These are phyloP conservation scores for Aspergillus sclerotialis DNA, from an alignment of 2,329 filamentous ascomycete species.

Conservation along the genomic window DNA sequence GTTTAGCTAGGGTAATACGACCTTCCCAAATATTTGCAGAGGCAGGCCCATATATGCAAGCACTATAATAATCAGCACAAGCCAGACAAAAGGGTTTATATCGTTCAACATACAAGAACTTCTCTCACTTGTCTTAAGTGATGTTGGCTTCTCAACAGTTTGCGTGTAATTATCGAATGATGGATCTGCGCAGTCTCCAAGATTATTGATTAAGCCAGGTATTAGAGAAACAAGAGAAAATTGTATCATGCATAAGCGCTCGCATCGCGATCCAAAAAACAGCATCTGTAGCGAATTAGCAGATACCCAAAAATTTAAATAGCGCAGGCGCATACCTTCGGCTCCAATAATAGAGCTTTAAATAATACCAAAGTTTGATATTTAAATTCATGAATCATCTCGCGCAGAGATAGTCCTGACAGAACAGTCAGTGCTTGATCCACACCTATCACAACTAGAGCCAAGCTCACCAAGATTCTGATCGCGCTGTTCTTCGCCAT, in stretches of 20 bases:
- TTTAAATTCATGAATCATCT: constrained; percentile 89
- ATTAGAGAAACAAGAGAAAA: constrained; percentile 94
- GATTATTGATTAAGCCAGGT: constrained; percentile 78
- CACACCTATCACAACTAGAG: constrained; percentile 1
- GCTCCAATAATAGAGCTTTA: constrained; percentile 88
- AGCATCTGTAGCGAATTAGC: constrained; percentile 64
- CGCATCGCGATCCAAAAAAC: constrained; percentile 95
- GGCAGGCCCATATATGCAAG: constrained; percentile 92
- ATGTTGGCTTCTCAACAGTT: constrained; percentile 68
- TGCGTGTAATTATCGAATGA: constrained; percentile 78
- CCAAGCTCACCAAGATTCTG: constrained; percentile 69
- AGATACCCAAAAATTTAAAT: too few relatives aligned
- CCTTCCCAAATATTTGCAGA: constrained; percentile 90
- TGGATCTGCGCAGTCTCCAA: constrained; percentile 96
- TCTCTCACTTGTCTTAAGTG: constrained; percentile 84
- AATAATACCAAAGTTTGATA: constrained; percentile 90
- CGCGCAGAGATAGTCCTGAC: constrained; percentile 65
- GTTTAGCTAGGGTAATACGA: constrained; percentile 22
- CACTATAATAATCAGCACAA: constrained; percentile 41
- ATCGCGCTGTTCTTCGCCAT: constrained; percentile 68
- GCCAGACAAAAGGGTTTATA: background rate
- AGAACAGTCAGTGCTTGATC: constrained; percentile 12
- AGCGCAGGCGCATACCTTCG: constrained; percentile 61
- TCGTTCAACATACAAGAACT: constrained; percentile 55
- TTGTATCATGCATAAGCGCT: constrained; percentile 95